A percentile compares a stretch with the other conserved stretches of the same genome.
Evolutionary conservation across 495 filamentous ascomycete species (phyloP).

Genomic region (Schizothecium vesticola): DNA sequence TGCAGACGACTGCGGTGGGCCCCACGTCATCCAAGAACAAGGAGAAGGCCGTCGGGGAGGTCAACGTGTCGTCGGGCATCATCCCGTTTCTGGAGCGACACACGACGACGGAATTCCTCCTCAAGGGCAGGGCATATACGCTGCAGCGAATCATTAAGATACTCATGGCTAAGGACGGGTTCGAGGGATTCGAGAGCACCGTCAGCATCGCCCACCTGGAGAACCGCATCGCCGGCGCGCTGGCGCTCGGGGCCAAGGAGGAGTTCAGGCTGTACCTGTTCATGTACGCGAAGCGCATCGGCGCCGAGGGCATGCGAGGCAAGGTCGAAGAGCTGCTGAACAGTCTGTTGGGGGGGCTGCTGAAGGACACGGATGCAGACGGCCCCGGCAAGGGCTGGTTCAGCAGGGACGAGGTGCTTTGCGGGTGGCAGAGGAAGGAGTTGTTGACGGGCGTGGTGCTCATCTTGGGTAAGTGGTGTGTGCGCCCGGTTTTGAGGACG

Average conservation of each 20-base stretch:
- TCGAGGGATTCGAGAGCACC: conserved; percentile 82
- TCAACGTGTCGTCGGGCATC: conserved; percentile 81
- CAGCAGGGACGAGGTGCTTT: conserved; percentile 61
- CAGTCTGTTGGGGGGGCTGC: conserved; percentile 67
- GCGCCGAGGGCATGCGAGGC: conserved; percentile 74
- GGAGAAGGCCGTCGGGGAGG: conserved; percentile 39
- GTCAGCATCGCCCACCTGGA: conserved; percentile 94
- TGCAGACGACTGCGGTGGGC: conserved; percentile 63
- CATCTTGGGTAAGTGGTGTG: conserved; percentile 72
- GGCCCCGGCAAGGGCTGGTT: conserved; percentile 47
- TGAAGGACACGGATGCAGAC: conserved; percentile 45
- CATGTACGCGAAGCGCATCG: conserved; percentile 95
- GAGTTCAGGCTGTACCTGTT: conserved; percentile 87
- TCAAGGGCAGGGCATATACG: conserved; percentile 83
- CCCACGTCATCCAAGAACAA: conserved; percentile 26
- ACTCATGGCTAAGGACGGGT: conserved; percentile 78
- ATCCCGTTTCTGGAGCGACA: conserved; percentile 89
- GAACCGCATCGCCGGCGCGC: conserved; percentile 84
- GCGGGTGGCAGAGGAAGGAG: conserved; percentile 83
- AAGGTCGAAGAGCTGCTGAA: conserved; percentile 92
- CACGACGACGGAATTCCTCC: conserved; percentile 86
- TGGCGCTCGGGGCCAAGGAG: conserved; percentile 77
- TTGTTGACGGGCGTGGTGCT: conserved; percentile 84
- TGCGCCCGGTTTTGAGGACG: not conserved
- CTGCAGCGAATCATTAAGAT: conserved; percentile 85